phyloP scores from a whole-genome alignment of 2,329 filamentous ascomycete genomes.

The Nigrograna mackinnonii region DNA sequence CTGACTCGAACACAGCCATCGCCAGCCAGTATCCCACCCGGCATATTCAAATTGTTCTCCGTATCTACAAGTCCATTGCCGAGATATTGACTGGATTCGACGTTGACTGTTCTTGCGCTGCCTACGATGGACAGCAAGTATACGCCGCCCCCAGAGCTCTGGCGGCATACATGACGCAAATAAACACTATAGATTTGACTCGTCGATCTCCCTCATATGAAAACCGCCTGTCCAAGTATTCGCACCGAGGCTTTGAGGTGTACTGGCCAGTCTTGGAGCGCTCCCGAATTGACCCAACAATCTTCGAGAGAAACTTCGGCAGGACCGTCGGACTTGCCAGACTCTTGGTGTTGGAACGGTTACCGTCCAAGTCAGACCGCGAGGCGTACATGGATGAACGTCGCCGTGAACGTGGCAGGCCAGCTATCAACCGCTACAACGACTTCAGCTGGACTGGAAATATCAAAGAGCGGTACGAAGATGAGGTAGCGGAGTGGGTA shows the following conservation, averaged over 20 bases:
- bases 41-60: conserved; percentile 83
- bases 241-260: conserved; percentile 81
- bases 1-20: too few relatives aligned
- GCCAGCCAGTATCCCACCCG: conserved; percentile 81
- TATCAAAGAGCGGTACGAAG: conserved; percentile 75
- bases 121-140: conserved; percentile 80
- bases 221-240: conserved; percentile 81
- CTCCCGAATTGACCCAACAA: conserved; percentile 78
- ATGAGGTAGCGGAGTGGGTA: conserved; percentile 84
- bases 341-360: conserved; percentile 76
- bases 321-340: conserved; percentile 77
- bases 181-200: conserved; percentile 78
- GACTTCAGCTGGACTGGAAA: conserved; percentile 61
- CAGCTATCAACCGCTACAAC: conserved; percentile 50
- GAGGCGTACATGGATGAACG: conserved; percentile 73
- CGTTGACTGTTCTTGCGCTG: conserved; percentile 81
- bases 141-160: conserved; percentile 78
- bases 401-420: conserved; percentile 72
- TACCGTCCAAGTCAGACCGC: conserved; percentile 70
- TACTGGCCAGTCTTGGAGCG: conserved; percentile 78
- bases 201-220: conserved; percentile 86
- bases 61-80: conserved; percentile 80
- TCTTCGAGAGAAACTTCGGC: conserved; percentile 80
- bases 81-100: conserved; percentile 89
- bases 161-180: conserved; percentile 78